Base-by-base conservation (phyloP, 2,329 filamentous ascomycete species). In the Rosellinia necatrix region DNA sequence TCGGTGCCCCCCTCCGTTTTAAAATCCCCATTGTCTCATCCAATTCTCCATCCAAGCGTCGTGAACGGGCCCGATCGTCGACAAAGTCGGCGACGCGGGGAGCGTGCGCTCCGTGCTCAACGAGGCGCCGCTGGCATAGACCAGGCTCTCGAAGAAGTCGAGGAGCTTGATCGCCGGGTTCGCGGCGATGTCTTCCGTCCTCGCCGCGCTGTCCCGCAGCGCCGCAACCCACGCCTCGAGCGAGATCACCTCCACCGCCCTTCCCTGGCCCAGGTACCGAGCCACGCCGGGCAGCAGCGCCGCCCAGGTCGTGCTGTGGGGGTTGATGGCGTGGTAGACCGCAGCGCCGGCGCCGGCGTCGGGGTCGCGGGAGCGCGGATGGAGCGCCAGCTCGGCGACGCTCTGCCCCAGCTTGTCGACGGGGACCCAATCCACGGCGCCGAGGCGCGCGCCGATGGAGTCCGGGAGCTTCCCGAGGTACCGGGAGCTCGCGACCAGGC, bases 401-500 rank as follows among this genome's bases (percentile, higher is more conserved):
- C 24, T 19, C 3, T 53, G 35, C 6, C 53, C 59, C 2, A 63
- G 35, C 17, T 58, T 49, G 17, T 64, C 60, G 8, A 65, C 59
- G 2, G 63, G 59, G 34, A 65, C 42, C 60, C 61, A 65, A 27
- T 66, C 63, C 6, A 66, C 24, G 6, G 13, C 22, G 6, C 56
- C 50, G 17, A 58, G 35, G 13, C 19, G 35, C 19, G 38, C 19
- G 6, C 61, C 63, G 10, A 68, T 53, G 8, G 60, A 54, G 3
- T 25, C 38, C 0, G 67, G 68, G 4, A 70, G 27, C 30, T 58
- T 63, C 2, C 63, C 61, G 8, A 66, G 46, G 29, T 63, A 58
- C 24, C 52, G 58, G 4, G 62, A 63, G 46, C 65, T 66, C 4
- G 62, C 59, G 17, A 67, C 51, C n/a, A 65, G 12, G 22, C 65